Evolutionary conservation across 2,329 filamentous ascomycete species (phyloP), one percentile per base, ranked within the genome.

Genomic region (Apiospora malaysiana): DNA sequence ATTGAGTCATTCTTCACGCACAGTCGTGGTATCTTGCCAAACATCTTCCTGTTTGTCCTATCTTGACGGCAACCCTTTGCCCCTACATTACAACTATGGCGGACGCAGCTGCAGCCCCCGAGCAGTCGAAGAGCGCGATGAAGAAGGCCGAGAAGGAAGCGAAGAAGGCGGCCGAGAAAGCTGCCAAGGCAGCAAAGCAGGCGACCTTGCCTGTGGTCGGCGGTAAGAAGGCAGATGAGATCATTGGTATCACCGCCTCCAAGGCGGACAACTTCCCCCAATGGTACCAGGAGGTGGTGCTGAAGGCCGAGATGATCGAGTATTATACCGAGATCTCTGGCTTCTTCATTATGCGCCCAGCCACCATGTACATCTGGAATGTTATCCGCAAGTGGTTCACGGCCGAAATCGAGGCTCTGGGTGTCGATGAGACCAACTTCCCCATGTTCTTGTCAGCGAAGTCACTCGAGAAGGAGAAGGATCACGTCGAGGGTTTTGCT

Each of bases 401-500:
- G 76, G 84, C 86, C 76, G 89, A 91, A 76, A 99, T 98, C 81
- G 95, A 97, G 87, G 90, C 88, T 68, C 89, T 98, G 86, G 95
- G 94, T 70, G 95, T 98, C 70, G 93, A 96, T 82, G 97, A 99
- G 86, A 93, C 94, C 80, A 97, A 94, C 82, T 99, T 99, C 83
- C 96, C 96, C 72, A 92, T 99, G 82, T 99, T 98, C 84, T 90
- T 99, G 75, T 97, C 94, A 23, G 87, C 93, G 79, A 97, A 97
- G 83, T 97, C 97, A 51, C 85, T 99, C 74, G 88, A 90, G 80
- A 89, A 89, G 81, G 95, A 98, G 83, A 98, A 98, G 88, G 93
- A 96, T 78, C 96, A 99, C 82, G 93, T 99, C 73, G 95, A 99
- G 83, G 96, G 96, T n/a, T 99, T 99, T 81, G 96, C 96, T 69